Evolutionary conservation across 108 stramenopile species (phyloP).

Genomic region (Tribonema minus): DNA sequence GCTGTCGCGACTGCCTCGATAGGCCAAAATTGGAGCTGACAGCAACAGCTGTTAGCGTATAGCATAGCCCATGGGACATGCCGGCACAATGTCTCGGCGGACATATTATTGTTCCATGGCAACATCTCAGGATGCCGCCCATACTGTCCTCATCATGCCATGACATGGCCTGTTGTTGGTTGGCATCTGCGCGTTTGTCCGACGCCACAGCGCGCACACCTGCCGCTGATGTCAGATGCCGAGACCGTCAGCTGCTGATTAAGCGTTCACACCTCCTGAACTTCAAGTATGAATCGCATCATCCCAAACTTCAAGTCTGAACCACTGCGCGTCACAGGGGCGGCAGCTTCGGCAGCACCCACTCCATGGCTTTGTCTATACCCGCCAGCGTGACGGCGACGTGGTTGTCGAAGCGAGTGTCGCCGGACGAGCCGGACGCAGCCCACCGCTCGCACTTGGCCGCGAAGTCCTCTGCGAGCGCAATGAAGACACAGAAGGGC

Average conservation of each 20-base stretch:
- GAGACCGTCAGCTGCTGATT: not conserved
- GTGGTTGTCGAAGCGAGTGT: not conserved
- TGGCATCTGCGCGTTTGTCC: no score
- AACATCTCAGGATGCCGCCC: no score
- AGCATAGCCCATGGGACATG: no score
- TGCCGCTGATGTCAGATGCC: no score
- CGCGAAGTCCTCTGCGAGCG: not conserved
- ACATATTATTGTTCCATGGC: no score
- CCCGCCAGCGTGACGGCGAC: not conserved
- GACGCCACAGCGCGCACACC: not conserved
- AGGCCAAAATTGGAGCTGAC: no score
- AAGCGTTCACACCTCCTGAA: not conserved
- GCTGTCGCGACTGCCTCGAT: no score
- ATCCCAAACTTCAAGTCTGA: not conserved
- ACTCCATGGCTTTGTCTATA: not conserved
- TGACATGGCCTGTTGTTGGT: no score
- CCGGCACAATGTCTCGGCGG: no score
- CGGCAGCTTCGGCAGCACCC: not conserved
- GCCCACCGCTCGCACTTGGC: not conserved
- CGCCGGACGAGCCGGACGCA: not conserved
- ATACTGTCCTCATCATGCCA: no score
- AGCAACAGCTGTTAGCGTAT: no score
- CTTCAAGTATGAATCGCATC: not conserved
- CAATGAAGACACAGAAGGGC: not conserved
- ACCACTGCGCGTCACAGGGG: not conserved